Base-by-base conservation (phyloP, 169 alveolate species). In the Cryptosporidium tyzzeri region DNA sequence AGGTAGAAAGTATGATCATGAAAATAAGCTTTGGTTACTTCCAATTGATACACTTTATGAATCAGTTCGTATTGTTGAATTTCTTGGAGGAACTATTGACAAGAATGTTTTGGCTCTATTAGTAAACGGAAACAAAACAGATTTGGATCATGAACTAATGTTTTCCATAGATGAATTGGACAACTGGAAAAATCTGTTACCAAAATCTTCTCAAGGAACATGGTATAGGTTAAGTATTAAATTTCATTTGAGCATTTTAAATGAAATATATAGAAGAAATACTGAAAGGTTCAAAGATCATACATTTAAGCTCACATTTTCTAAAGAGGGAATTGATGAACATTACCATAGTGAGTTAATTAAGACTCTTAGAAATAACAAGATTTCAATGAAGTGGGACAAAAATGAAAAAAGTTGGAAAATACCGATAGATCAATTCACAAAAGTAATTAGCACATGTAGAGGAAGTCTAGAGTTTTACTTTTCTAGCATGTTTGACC, bases 31-130 rank as follows among this genome's bases (percentile, higher is more conserved):
- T 12, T 80, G 89, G 89, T 3, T 62, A n/a, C 59, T 80, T 31
- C 89, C 89, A 21, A 80, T 62, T 3, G 89, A 80, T 39, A 45
- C 80, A 18, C 9, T 80, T 44, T 80, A 62, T 48, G 89, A 80
- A 18, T 80, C 89, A 23, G 89, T 80, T 9, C 37, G 26, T 6
- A 41, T 80, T 5, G 75, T 80, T 4, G 89, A 80, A 2, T 80
- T 62, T 39, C 50, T 80, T 21, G 89, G 89, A 39, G 89, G 89
- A 37, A 29, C 35, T 23, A 80, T 80, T 8, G 74, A 80, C 39
- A 58, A 21, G 7, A n/a, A 21, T 2, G 89, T 80, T 12, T 39
- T 80, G 26, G 23, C 33, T n/a, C 50, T 80, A 14, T 48, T 80
- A 65, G 33, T 80, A 23, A 80, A 80, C 44, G 75, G 89, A 35